Evolutionary conservation across 257 asterid genomes (phyloP), one percentile per base, ranked within the genome.

Genomic region (Cynanchum wilfordii): DNA sequence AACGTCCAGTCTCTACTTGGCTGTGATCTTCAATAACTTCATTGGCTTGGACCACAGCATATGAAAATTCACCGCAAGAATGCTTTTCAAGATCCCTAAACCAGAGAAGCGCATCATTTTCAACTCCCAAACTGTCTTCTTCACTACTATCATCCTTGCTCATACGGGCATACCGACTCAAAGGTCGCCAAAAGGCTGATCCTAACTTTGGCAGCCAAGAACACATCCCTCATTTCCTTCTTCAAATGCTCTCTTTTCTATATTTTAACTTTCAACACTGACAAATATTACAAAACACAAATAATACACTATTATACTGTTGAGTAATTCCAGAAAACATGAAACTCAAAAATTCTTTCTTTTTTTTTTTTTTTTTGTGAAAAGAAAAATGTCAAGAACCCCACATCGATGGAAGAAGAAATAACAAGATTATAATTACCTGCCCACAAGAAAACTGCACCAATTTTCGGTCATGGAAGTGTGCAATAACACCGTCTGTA

Each of bases 81-180:
- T 88, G 93, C 81, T 86, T 89, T 79, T 86, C 96, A n/a, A 92
- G 89, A 84, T 88, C 97, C 79, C 83, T 83, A 67, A 82, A 87
- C 97, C 97, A 92, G 27, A 89, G 77, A 33, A 84, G 79, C 22
- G 76, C 80, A 36, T 92, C 96, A 58, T 88, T 88, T 17, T 85
- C 85, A 69, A 84, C 84, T 72, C 88, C 86, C 42, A 75, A 47
- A 77, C 72, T 71, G 68, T 76, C 88, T 16, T 82, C 86, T 55
- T 84, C 86, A 27, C 80, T 84, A 27, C 80, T 84, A 60, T 85
- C 88, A 81, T 88, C 92, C 90, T 78, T 85, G 89, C 74, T 89
- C 91, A 88, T 78, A 76, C 86, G 95, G 79, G 82, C 90, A 86
- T 89, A 91, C 78, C 83, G 91, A 84, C 93, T 82, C 81, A 88